phyloP scores from a whole-genome alignment of 2,329 filamentous ascomycete genomes.

The Xylariomycetidae sp. region DNA sequence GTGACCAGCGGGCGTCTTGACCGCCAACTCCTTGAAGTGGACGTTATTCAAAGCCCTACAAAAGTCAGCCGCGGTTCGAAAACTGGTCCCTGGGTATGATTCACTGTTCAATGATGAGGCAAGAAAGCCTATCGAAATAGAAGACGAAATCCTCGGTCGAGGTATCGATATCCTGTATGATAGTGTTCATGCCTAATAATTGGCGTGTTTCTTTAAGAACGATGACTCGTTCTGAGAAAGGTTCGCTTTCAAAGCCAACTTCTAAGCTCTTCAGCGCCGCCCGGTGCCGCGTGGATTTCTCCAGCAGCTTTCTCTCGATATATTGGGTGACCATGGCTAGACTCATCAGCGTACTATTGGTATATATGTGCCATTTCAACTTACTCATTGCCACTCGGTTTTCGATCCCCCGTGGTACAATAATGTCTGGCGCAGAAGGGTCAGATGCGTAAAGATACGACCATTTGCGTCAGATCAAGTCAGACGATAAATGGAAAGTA shows the following conservation, averaged over 20 bases:
- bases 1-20: conserved; percentile 67
- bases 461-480: no score
- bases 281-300: conserved; percentile 81
- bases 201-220: conserved; percentile 75
- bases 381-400: conserved; percentile 84
- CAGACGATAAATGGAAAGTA: no score
- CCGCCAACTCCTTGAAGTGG: conserved; percentile 57
- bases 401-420: conserved; percentile 90
- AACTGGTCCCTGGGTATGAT: conserved; percentile 19
- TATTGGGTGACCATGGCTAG: conserved; percentile 89
- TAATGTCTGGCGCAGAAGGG: no score
- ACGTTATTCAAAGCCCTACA: conserved; percentile 71
- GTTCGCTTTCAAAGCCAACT: conserved; percentile 62
- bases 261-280: conserved; percentile 74
- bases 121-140: conserved; percentile 87
- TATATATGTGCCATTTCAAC: conserved; percentile 17
- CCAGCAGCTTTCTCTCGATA: conserved; percentile 78
- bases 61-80: neutral
- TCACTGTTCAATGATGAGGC: conserved; percentile 76
- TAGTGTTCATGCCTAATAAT: conserved; percentile 81
- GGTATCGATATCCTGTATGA: conserved; percentile 77
- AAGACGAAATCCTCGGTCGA: conserved; percentile 90
- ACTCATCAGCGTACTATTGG: conserved; percentile 5
- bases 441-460: no score
- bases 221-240: conserved; percentile 70